Percentiles rank a stretch among this genome's conserved stretches.
Conservation (phyloP, 371 early-diverging fungal genomes). For the Lichtheimia corymbifera region DNA sequence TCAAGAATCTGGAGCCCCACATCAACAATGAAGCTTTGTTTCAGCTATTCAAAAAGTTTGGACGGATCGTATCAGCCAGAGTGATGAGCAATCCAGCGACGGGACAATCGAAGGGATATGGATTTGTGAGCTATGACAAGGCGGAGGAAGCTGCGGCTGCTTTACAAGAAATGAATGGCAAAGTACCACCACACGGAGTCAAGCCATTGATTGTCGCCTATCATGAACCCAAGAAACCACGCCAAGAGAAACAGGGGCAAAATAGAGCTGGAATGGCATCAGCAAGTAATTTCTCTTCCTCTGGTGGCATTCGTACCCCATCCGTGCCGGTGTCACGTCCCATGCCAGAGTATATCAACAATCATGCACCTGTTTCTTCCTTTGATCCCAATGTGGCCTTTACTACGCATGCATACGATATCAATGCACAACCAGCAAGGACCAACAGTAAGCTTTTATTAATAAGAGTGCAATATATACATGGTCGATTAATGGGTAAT, state of each 20-base stretch:
- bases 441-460: background rate
- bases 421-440: constrained; percentile 3
- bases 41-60: constrained; percentile 36
- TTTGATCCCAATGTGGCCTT: background rate
- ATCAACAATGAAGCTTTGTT: constrained; percentile 38
- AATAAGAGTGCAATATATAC: too few relatives aligned
- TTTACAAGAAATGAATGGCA: constrained; percentile 35
- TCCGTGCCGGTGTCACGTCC: background rate
- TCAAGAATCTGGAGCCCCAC: constrained; percentile 40
- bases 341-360: constrained; percentile 17
- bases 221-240: constrained; percentile 48
- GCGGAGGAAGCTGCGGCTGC: constrained; percentile 43
- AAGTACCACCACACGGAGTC: constrained; percentile 16
- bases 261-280: background rate
- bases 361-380: constrained; percentile 2
- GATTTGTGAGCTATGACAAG: constrained; percentile 39
- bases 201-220: constrained; percentile 41
- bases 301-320: background rate
- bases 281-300: too few relatives aligned
- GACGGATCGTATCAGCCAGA: constrained; percentile 39
- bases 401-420: constrained; percentile 13
- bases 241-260: constrained; percentile 28
- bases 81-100: constrained; percentile 43
- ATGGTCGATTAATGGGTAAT: background rate
- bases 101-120: constrained; percentile 46